Conservation (phyloP, 2,329 filamentous ascomycete genomes). For the Fusarium mundagurra region DNA sequence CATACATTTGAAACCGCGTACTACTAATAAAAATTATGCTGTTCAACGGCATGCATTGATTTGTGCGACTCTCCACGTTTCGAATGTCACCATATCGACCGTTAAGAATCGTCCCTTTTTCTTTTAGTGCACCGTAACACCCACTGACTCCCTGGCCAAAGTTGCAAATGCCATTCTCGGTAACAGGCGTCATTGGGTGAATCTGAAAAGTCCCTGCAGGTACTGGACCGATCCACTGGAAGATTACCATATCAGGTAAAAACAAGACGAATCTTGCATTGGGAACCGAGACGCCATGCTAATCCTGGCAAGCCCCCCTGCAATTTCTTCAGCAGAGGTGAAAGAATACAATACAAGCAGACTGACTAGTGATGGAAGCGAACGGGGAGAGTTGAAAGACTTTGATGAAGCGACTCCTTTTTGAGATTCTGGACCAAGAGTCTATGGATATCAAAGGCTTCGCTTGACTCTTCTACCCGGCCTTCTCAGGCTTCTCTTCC, state of each 20-base stretch:
- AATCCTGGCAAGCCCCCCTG: slow-evolving; percentile 6
- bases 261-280: slow-evolving; percentile 31
- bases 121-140: slow-evolving; percentile 21
- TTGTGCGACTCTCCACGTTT: slow-evolving; percentile 17
- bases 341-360: neutral
- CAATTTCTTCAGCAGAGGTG: slow-evolving; percentile 19
- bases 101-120: slow-evolving; percentile 11
- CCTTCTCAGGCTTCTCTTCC: neutral
- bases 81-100: neutral
- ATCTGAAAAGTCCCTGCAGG: slow-evolving; percentile 33
- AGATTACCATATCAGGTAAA: slow-evolving; percentile 21
- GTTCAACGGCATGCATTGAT: slow-evolving; percentile 1
- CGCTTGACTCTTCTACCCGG: slow-evolving; percentile 4
- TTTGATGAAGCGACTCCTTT: neutral
- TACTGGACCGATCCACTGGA: slow-evolving; percentile 22
- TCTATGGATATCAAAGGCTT: neutral
- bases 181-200: slow-evolving; percentile 26
- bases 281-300: slow-evolving; percentile 18
- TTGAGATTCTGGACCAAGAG: slow-evolving; percentile 4
- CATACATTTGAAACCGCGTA: neutral
- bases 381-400: neutral
- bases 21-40: neutral
- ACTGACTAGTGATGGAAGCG: neutral
- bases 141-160: slow-evolving; percentile 7
- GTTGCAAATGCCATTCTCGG: slow-evolving; percentile 25